A percentile compares a stretch with the other conserved stretches of the same genome.
Evolutionary conservation across 208 protist genomes (phyloP).

Genomic region (Acanthamoeba healyi): DNA sequence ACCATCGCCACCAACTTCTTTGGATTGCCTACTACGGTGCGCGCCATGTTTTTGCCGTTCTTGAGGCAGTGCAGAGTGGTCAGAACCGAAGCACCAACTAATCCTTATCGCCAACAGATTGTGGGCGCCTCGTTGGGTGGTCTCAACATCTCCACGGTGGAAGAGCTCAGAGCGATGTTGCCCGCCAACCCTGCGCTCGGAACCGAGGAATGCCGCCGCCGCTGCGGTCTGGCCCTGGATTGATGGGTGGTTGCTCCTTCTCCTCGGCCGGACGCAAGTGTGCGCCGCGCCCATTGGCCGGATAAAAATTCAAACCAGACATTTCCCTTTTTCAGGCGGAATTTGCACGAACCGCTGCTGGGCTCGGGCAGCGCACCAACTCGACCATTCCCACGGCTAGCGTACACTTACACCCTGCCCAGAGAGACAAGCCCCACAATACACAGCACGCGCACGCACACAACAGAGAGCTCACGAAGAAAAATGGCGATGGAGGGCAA

Average conservation of each 20-base stretch:
- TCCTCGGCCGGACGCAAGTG: no score
- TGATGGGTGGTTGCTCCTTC: no score
- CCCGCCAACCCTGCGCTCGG: constrained; percentile 9
- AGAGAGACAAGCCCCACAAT: no score
- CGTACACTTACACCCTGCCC: background rate
- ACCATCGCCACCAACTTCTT: constrained; percentile 62
- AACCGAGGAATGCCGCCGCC: constrained; percentile 44
- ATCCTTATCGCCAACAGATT: background rate
- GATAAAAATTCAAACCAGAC: no score
- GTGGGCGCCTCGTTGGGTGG: constrained; percentile 28
- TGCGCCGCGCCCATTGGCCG: no score
- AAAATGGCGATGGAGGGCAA: constrained; percentile 62
- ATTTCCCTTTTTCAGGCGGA: no score
- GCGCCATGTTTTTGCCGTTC: background rate
- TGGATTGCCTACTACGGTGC: constrained; percentile 1
- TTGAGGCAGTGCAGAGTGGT: no score
- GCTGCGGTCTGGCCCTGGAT: constrained; percentile 19
- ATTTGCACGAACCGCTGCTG: no score
- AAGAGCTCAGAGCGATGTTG: background rate
- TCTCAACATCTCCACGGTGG: constrained; percentile 16
- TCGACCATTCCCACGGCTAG: background rate
- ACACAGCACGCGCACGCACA: background rate
- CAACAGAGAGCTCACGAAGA: background rate
- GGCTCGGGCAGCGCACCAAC: background rate
- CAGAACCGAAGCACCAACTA: no score